These are phyloP conservation scores for Pleurotus tuber-regium DNA, from an alignment of 768 basidiomycete species.

Conservation along the genomic window DNA sequence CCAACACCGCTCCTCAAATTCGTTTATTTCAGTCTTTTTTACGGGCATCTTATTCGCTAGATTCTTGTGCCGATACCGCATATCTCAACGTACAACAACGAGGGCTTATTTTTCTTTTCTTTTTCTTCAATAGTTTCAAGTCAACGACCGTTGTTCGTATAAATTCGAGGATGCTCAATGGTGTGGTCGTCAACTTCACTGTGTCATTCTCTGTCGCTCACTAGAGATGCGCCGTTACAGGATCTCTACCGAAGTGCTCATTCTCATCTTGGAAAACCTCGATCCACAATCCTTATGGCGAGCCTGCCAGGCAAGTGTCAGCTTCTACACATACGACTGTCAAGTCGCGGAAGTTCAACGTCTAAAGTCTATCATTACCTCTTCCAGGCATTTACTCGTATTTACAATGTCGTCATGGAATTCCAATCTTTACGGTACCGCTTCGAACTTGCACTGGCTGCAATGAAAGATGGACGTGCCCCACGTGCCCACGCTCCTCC, in stretches of 20 bases:
- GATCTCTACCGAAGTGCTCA: conserved; percentile 51
- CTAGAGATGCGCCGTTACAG: conserved; percentile 38
- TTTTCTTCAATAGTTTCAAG: conserved; percentile 35
- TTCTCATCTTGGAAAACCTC: conserved; percentile 45
- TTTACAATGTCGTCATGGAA: conserved; percentile 42
- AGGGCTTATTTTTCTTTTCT: conserved; percentile 40
- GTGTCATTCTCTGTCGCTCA: conserved; percentile 37
- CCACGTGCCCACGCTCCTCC: conserved; percentile 35
- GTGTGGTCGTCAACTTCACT: conserved; percentile 35
- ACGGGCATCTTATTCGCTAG: conserved; percentile 42
- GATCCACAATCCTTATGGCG: conserved; percentile 47
- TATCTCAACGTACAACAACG: conserved; percentile 41
- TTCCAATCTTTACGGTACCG: conserved; percentile 48
- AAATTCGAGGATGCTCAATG: conserved; percentile 38
- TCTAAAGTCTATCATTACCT: conserved; percentile 9
- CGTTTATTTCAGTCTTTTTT: conserved; percentile 37
- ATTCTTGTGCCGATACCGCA: conserved; percentile 35
- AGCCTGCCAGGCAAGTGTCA: conserved; percentile 40
- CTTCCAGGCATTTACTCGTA: conserved; percentile 43
- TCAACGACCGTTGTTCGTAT: conserved; percentile 36
- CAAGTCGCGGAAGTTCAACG: conserved; percentile 9
- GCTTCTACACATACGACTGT: conserved; percentile 6
- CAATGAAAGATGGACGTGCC: conserved; percentile 50
- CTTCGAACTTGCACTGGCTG: conserved; percentile 45
- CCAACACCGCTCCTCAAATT: conserved; percentile 35